Evolutionary conservation across 495 filamentous ascomycete genomes (phyloP), one percentile per base, ranked within the genome.

Genomic region (Xylaria palmicola): DNA sequence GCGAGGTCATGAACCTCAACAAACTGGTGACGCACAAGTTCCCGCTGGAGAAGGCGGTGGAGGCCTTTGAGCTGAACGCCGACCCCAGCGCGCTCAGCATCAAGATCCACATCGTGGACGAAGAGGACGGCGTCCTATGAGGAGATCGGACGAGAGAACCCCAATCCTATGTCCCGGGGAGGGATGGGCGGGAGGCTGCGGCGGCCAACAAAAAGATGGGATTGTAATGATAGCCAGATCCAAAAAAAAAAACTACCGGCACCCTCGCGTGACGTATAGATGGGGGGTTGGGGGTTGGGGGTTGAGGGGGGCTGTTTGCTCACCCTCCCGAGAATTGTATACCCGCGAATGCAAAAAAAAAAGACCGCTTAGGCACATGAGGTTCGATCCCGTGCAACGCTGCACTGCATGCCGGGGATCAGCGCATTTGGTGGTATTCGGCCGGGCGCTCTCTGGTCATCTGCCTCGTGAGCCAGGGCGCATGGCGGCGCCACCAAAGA

Each of bases 81-180:
- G 79, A 86, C 67, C 56, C 75, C 1, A 70, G 63, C 6, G 78
- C 76, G 24, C 78, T 77, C 1, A 83, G 79, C 62, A 85, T 87
- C 56, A 87, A 87, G 68, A 77, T 87, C 0, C 78, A 85, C 53
- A 79, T 88, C 36, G 77, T 85, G 10, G 84, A 87, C 64, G 79
- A 84, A 27, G 57, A 71, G 26, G 77, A 81, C 7, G 66, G 52
- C 4, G 34, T 49, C 17, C 45, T 69, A 17, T 69, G 68, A 63
- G 6, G n/a, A n/a, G n/a, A n/a, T n/a, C n/a, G n/a, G n/a, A n/a
- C n/a, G n/a, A n/a, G n/a, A n/a, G n/a, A n/a, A n/a, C n/a, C n/a
- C n/a, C n/a, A n/a, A n/a, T n/a, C n/a, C n/a, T n/a, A n/a, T n/a
- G n/a, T n/a, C n/a, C n/a, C n/a, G n/a, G n/a, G n/a, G n/a, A n/a